Conservation (phyloP, 2,329 filamentous ascomycete genomes). For the Fusarium beomiforme region DNA sequence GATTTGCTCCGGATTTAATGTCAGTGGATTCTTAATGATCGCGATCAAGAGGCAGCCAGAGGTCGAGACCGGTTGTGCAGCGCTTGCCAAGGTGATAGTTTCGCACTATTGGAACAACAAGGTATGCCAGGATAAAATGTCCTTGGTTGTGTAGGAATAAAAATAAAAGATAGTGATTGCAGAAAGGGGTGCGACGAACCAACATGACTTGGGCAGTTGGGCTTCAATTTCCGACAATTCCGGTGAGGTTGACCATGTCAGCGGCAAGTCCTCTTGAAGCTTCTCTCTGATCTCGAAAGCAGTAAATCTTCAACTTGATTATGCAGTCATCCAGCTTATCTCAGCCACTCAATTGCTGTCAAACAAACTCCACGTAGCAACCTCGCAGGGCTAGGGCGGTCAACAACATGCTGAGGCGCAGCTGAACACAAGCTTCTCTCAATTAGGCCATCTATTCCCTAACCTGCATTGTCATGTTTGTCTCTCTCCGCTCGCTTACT, state of each 20-base stretch:
- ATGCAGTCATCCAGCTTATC: too few relatives aligned
- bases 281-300: too few relatives aligned
- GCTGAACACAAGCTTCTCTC: too few relatives aligned
- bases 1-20: not conserved
- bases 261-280: too few relatives aligned
- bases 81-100: conserved; percentile 6
- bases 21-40: not conserved
- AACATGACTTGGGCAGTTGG: not conserved
- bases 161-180: not conserved
- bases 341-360: too few relatives aligned
- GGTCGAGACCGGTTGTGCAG: conserved; percentile 5
- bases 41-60: not conserved
- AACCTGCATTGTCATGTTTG: not conserved
- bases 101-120: conserved; percentile 3
- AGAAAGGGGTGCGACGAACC: not conserved
- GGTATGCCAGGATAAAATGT: not conserved
- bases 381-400: too few relatives aligned
- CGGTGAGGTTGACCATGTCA: not conserved
- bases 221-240: not conserved
- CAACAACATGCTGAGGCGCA: too few relatives aligned
- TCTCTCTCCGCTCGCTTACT: not conserved
- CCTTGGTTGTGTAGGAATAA: not conserved
- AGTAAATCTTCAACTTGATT: too few relatives aligned
- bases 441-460: too few relatives aligned
- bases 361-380: too few relatives aligned